Percentiles rank a stretch among this genome's conserved stretches.
These are phyloP conservation scores for Aspergillus tamarii DNA, from an alignment of 2,329 filamentous ascomycete species.

Conservation along the genomic window DNA sequence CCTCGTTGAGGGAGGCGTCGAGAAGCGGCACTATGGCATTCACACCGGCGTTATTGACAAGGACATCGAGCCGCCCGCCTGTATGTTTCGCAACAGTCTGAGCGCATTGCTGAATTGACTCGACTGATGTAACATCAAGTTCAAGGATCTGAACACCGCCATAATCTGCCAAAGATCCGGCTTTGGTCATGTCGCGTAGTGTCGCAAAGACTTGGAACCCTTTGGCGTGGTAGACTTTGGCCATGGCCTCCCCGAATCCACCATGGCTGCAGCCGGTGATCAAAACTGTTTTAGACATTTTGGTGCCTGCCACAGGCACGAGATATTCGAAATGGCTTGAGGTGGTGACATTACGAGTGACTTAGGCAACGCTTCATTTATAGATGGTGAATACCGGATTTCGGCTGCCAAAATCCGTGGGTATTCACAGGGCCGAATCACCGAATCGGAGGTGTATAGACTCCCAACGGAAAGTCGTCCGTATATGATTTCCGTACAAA, in stretches of 20 bases:
- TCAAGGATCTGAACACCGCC: conserved; percentile 19
- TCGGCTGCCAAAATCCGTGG: too few species aligned
- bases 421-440: too few species aligned
- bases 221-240: conserved; percentile 31
- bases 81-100: conserved; percentile 5
- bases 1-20: conserved; percentile 34
- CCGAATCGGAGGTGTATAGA: too few species aligned
- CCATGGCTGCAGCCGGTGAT: conserved; percentile 41
- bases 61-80: conserved; percentile 13
- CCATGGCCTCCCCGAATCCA: conserved; percentile 42
- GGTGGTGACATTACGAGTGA: too few species aligned
- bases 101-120: conserved; percentile 16
- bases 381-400: too few species aligned
- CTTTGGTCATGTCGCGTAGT: conserved; percentile 33
- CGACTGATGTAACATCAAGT: conserved; percentile 20
- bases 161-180: conserved; percentile 2
- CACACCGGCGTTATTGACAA: conserved; percentile 17
- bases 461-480: too few species aligned
- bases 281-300: conserved; percentile 22
- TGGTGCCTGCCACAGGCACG: too few species aligned
- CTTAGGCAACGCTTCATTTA: too few species aligned
- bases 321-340: too few species aligned
- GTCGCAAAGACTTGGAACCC: conserved; percentile 43
- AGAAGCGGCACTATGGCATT: conserved; percentile 31
- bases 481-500: too few species aligned